Conservation (phyloP, 306 rosid genomes). For the Quercus bicolor region DNA sequence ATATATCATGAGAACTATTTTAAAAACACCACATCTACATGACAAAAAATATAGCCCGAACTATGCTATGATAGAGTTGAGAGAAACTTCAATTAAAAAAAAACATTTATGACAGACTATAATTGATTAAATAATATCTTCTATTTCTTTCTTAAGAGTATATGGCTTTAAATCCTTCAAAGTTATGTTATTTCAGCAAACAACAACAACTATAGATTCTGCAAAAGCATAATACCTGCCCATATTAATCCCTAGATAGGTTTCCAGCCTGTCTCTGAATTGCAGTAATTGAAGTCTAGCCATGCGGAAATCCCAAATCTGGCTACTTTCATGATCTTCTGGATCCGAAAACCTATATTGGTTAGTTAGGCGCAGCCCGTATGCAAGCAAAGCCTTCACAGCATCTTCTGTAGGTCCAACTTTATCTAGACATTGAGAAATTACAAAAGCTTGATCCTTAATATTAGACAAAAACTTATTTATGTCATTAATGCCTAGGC, state of each 20-base stretch:
- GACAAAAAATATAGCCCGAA: not conserved
- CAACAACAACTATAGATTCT: conserved; percentile 12
- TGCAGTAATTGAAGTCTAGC: conserved; percentile 81
- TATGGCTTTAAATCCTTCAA: not conserved
- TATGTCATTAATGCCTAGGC: conserved; percentile 69
- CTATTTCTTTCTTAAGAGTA: not conserved
- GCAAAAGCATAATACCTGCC: conserved; percentile 64
- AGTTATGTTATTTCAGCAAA: conserved; percentile 6
- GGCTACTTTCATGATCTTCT: conserved; percentile 39
- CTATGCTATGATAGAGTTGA: not conserved
- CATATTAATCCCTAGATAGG: conserved; percentile 94
- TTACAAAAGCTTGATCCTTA: conserved; percentile 63
- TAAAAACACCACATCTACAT: not conserved
- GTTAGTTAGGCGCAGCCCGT: conserved; percentile 74
- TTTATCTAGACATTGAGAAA: conserved; percentile 77
- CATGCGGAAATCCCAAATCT: conserved; percentile 68
- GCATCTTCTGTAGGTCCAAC: conserved; percentile 84
- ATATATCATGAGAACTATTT: conserved; percentile 3
- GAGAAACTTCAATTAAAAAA: not conserved
- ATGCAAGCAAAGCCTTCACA: conserved; percentile 71
- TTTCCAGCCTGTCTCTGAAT: conserved; percentile 84
- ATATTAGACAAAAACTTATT: conserved; percentile 54
- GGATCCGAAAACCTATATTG: conserved; percentile 56
- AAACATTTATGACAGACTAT: not conserved
- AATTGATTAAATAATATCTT: not conserved